Conservation (phyloP, 345 rosid genomes). For the rapeseed (Brassica napus) region Da-Ae NC_063444.1:50728001-50728500, state of each 20-base stretch:
- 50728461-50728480: constrained; percentile 91
- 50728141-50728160: constrained; percentile 97
- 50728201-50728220: constrained; percentile 19
- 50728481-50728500: neutral
- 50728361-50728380: constrained; percentile 70
- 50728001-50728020: constrained; percentile 20
- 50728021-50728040: neutral
- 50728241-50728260: constrained; percentile 11
- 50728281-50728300: constrained; percentile 4
- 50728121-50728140: constrained; percentile 97
- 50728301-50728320: constrained; percentile 4
- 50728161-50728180: constrained; percentile 98
- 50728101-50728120: constrained; percentile 99
- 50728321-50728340: constrained; percentile 3
- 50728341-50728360: neutral
- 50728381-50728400: constrained; percentile 98
- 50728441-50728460: constrained; percentile 97
- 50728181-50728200: constrained; percentile 87
- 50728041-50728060: neutral
- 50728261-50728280: constrained; percentile 1
- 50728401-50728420: constrained; percentile 94
- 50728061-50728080: constrained; percentile 30
- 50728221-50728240: constrained; percentile 13
- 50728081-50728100: constrained; percentile 99
- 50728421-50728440: constrained; percentile 87